These are phyloP conservation scores for Neoscytalidium dimidiatum DNA, from an alignment of 2,329 filamentous ascomycete species.

Conservation along the genomic window DNA sequence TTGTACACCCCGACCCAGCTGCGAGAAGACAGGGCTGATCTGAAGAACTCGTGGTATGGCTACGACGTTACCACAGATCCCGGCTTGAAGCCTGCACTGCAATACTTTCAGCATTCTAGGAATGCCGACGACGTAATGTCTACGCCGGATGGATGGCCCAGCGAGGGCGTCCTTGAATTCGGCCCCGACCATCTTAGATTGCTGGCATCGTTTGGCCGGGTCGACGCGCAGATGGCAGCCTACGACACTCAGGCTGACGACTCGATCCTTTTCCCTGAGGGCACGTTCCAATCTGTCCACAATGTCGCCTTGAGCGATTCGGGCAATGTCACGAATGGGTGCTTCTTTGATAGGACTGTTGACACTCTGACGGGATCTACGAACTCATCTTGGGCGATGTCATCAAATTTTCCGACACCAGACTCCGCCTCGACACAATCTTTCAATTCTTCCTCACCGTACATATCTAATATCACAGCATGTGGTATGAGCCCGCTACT, in stretches of 20 bases:
- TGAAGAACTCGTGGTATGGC: slow-evolving; percentile 61
- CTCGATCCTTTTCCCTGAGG: slow-evolving; percentile 52
- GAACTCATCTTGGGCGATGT: slow-evolving; percentile 48
- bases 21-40: slow-evolving; percentile 53
- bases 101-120: slow-evolving; percentile 21
- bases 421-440: slow-evolving; percentile 25
- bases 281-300: slow-evolving; percentile 44
- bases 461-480: slow-evolving; percentile 46
- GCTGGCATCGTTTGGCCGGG: slow-evolving; percentile 55
- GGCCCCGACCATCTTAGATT: slow-evolving; percentile 52
- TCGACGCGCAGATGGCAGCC: slow-evolving; percentile 58
- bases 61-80: background rate
- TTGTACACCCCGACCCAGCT: slow-evolving; percentile 58
- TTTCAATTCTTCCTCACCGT: slow-evolving; percentile 29
- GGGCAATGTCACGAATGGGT: slow-evolving; percentile 53
- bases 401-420: slow-evolving; percentile 24
- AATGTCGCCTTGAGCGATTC: slow-evolving; percentile 37
- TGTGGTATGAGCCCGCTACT: slow-evolving; percentile 65
- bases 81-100: background rate
- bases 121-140: slow-evolving; percentile 36
- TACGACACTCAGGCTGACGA: slow-evolving; percentile 59
- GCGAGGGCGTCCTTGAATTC: slow-evolving; percentile 60
- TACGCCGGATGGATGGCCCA: slow-evolving; percentile 65
- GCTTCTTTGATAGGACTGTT: slow-evolving; percentile 50
- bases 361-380: slow-evolving; percentile 47